These are phyloP conservation scores for Albophoma yamanashiensis DNA, from an alignment of 2,329 filamentous ascomycete species.

Conservation along the genomic window DNA sequence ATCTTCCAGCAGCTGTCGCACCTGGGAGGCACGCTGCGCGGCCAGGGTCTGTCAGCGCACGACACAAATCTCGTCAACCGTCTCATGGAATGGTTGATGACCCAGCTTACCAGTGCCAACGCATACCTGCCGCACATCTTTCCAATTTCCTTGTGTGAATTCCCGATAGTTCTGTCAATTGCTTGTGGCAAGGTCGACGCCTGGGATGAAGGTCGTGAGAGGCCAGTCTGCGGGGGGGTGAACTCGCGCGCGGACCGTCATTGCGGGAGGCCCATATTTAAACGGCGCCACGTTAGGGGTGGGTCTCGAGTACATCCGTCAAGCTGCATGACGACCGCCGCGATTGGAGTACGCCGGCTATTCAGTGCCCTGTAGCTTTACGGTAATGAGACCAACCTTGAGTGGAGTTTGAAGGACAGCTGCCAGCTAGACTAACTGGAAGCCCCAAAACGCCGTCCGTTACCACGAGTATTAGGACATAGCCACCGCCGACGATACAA, in stretches of 20 bases:
- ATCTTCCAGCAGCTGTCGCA: constrained; percentile 62
- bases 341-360: too few relatives aligned
- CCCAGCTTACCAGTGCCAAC: constrained; percentile 19
- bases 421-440: too few relatives aligned
- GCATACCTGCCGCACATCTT: constrained; percentile 27
- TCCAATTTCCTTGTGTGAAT: not conserved
- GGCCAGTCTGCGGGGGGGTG: not conserved
- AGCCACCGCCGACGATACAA: too few relatives aligned
- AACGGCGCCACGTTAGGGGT: not conserved
- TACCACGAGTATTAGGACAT: too few relatives aligned
- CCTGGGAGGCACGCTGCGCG: constrained; percentile 60
- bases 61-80: not conserved
- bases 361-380: too few relatives aligned
- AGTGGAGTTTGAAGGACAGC: too few relatives aligned
- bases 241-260: not conserved
- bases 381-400: too few relatives aligned
- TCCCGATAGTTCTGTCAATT: not conserved
- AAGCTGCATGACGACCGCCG: too few relatives aligned
- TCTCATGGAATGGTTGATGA: not conserved
- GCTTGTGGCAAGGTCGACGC: not conserved
- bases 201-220: not conserved
- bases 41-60: not conserved
- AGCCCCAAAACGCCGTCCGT: too few relatives aligned
- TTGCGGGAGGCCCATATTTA: not conserved
- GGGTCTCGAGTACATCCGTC: not conserved